Base-by-base conservation (phyloP, 1,284 basidiomycete genomes). In the Pseudozyma flocculosa region DNA sequence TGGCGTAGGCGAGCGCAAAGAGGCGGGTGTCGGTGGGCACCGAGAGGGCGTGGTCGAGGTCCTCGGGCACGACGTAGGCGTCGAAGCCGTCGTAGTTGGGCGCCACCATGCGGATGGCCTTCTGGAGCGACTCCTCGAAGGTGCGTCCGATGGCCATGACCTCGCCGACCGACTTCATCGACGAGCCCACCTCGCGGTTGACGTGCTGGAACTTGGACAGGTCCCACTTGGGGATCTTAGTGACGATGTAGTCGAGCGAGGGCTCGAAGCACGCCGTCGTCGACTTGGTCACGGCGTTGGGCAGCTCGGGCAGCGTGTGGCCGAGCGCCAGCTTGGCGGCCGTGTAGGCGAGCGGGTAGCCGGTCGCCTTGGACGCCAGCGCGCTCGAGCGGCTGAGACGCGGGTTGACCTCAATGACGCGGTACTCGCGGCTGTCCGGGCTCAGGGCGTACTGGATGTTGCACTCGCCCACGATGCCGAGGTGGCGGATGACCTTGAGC, bases 61-160 rank as follows among this genome's bases (percentile, higher is more conserved):
- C 88, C 80, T 89, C 85, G 29, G 88, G 89, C 68, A 87, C 83
- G 52, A 87, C 83, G 70, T 91, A 90, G 23, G 79, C 83, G 68
- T 83, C 83, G 71, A 86, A 86, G 7, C 85, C 85, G 61, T 81
- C 78, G 75, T 83, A 87, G 57, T 88, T 85, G 41, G 94, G 94
- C 78, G 96, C 93, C 30, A 98, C 88, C 82, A 95, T 92, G 69
- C 95, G 88, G 69, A 98, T 90, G 46, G 95, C 95, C 82, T 99
- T 99, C 80, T 98, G 95, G 75, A 99, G 83, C 73, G 89, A 92
- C 81, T 99, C 95, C 81, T 99, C 95, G 70, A 96, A 99, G 1
- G 95, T 98, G 68, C 95, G 88, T 43, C 95, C 95, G 69, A 99
- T 97, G 63, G 94, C 94, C 95, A 99, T 98, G 73, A 98, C 94